A percentile compares a stretch with the other conserved stretches of the same genome.
phyloP scores from a whole-genome alignment of 1,139 yeast species.

The Yamadazyma triangularis region DNA sequence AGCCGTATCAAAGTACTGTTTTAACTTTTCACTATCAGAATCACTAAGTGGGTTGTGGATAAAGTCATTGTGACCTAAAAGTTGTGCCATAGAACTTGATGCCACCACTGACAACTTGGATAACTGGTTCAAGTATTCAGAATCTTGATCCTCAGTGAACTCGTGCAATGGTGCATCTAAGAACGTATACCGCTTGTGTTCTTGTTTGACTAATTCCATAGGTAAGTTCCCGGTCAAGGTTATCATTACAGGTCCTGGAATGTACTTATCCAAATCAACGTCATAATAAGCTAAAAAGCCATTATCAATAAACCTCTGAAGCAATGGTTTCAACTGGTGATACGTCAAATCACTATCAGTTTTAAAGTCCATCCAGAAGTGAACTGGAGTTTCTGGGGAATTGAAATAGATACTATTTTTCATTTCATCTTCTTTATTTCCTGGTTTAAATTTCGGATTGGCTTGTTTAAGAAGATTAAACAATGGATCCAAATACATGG shows the following conservation, averaged over 20 bases:
- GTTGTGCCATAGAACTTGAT: conserved; percentile 27
- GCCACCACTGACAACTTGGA: conserved; percentile 31
- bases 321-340: conserved; percentile 21
- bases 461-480: conserved; percentile 43
- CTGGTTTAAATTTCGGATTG: conserved; percentile 23
- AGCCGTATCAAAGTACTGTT: conserved; percentile 22
- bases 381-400: conserved; percentile 35
- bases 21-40: conserved; percentile 17
- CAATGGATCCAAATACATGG: conserved; percentile 54
- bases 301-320: conserved; percentile 29
- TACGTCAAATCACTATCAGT: conserved; percentile 33
- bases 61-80: conserved; percentile 22
- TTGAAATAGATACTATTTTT: conserved; percentile 35
- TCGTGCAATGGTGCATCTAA: conserved; percentile 35
- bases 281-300: conserved; percentile 34
- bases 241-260: conserved; percentile 33
- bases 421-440: conserved; percentile 3
- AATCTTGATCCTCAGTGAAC: conserved; percentile 15
- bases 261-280: conserved; percentile 15
- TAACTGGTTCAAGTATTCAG: conserved; percentile 15
- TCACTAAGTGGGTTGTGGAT: conserved; percentile 15
- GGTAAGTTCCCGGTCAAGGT: conserved; percentile 44
- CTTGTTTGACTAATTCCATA: conserved; percentile 20
- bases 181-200: conserved; percentile 28
- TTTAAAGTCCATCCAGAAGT: conserved; percentile 42